phyloP scores from a whole-genome alignment of 768 basidiomycete genomes.

The Goffeauzyma gilvescens region DNA sequence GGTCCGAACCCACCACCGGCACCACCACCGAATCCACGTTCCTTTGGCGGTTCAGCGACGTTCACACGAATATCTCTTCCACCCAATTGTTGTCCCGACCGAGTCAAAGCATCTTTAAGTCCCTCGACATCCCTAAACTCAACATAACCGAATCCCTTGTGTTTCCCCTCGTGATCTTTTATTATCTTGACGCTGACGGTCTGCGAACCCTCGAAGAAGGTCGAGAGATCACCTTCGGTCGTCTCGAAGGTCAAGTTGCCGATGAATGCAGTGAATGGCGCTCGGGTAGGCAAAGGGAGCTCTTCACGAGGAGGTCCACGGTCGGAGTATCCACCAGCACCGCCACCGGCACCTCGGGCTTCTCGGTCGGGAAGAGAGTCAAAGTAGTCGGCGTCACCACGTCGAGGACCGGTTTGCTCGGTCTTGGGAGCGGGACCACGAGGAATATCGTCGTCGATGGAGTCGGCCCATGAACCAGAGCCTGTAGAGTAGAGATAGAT shows the following conservation, averaged over 20 bases:
- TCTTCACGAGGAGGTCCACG: conserved; percentile 54
- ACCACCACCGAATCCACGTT: conserved; percentile 38
- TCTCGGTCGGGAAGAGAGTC: conserved; percentile 28
- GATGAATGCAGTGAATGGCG: conserved; percentile 91
- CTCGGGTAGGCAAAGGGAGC: conserved; percentile 79
- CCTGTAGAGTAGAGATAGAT: too few species aligned
- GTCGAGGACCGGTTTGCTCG: conserved; percentile 19
- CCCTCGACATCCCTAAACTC: conserved; percentile 78
- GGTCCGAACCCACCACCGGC: conserved; percentile 33
- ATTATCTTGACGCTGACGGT: conserved; percentile 79
- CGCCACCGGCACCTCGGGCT: conserved; percentile 36
- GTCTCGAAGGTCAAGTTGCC: conserved; percentile 91
- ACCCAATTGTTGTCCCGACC: conserved; percentile 50
- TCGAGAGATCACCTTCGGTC: conserved; percentile 58
- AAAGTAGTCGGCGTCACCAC: conserved; percentile 31
- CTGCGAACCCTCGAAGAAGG: conserved; percentile 50
- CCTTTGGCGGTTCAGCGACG: conserved; percentile 88
- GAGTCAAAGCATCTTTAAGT: conserved; percentile 62
- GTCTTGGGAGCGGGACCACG: too few species aligned
- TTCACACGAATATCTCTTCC: conserved; percentile 71
- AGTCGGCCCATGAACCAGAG: conserved; percentile 99
- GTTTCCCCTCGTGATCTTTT: conserved; percentile 75
- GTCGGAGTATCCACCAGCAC: conserved; percentile 32
- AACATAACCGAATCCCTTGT: conserved; percentile 94
- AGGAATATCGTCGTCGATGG: too few species aligned